Conservation (phyloP, 164 flowering plant species). For the Nymphaea thermarum region DNA sequence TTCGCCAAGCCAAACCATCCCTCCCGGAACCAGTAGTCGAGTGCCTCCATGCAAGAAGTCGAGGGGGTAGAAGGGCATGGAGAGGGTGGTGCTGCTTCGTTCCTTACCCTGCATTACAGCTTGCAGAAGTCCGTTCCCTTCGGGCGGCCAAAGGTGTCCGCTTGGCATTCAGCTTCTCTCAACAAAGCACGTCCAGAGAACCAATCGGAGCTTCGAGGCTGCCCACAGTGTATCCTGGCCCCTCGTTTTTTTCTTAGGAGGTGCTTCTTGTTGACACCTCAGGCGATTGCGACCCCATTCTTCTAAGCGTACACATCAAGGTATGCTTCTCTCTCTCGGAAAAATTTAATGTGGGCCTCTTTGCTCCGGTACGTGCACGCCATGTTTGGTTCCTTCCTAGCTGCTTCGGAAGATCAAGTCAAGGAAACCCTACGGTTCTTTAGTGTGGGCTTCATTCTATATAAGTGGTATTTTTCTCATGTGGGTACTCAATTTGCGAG, state of each 20-base stretch:
- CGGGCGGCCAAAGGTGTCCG: constrained; percentile 8
- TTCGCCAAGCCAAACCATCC: too few species aligned
- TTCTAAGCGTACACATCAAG: constrained; percentile 30
- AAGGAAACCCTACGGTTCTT: neutral
- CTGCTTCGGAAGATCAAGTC: too few species aligned
- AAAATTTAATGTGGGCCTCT: too few species aligned
- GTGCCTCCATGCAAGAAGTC: too few species aligned
- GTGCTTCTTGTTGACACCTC: constrained; percentile 38
- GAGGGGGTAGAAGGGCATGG: constrained; percentile 22
- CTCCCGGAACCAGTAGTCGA: too few species aligned
- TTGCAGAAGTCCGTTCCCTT: neutral
- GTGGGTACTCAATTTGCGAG: too few species aligned
- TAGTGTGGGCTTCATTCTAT: neutral
- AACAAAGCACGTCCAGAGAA: constrained; percentile 9
- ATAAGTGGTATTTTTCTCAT: too few species aligned
- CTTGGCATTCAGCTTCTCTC: constrained; percentile 26
- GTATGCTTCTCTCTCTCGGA: constrained; percentile 9
- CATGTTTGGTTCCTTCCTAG: too few species aligned
- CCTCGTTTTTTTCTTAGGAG: constrained; percentile 17
- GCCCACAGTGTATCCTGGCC: neutral
- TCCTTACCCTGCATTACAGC: constrained; percentile 30
- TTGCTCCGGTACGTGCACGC: neutral
- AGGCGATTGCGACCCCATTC: constrained; percentile 50
- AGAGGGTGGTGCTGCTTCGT: constrained; percentile 44
- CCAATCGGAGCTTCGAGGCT: neutral